Base-by-base conservation (phyloP, 495 filamentous ascomycete genomes). In the Tetracladium marchalianum region DNA sequence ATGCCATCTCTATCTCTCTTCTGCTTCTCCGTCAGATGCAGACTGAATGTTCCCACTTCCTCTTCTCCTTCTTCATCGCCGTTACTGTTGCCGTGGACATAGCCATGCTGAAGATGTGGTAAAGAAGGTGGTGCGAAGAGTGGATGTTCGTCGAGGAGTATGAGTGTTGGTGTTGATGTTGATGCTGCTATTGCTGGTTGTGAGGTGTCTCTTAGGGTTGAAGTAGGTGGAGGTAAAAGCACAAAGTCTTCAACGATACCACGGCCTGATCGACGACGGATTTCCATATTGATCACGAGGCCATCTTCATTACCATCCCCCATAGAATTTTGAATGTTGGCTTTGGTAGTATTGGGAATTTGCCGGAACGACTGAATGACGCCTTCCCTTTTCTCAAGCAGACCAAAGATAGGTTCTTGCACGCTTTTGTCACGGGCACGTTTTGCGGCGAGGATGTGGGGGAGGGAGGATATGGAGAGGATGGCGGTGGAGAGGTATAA, bases 21-120 rank as follows among this genome's bases (percentile, higher is more conserved):
- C 68, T 98, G 90, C 65, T 86, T 84, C 49, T 90, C 88, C n/a
- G 90, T 97, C 43, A 98, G 64, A 5, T 82, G 80, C 16, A 97
- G 64, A 50, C 85, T 81, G 57, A 98, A 98, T 6, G 78, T 69
- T 47, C 74, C 70, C 24, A 65, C 60, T 46, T 66, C 62, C 32
- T 71, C 70, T 10, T 72, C 78, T n/a, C 72, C 77, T 13, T 70
- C 76, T 2, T 65, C 66, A 2, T 55, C 56, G 27, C 43, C 16
- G 11, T 49, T 35, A 63, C 56, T 39, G 36, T 43, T 16, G 61
- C 57, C 22, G 7, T 22, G 27, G 12, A 15, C 32, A 41, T 32
- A 35, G 22, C 33, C 11, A n/a, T 46, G 43, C 31, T 17, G 35
- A n/a, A 16, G 32, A 11, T 11, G 11, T 16, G 7, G 55, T 43